phyloP scores from a whole-genome alignment of 179 eudicot species.

The Heliamphora ciliata region DNA sequence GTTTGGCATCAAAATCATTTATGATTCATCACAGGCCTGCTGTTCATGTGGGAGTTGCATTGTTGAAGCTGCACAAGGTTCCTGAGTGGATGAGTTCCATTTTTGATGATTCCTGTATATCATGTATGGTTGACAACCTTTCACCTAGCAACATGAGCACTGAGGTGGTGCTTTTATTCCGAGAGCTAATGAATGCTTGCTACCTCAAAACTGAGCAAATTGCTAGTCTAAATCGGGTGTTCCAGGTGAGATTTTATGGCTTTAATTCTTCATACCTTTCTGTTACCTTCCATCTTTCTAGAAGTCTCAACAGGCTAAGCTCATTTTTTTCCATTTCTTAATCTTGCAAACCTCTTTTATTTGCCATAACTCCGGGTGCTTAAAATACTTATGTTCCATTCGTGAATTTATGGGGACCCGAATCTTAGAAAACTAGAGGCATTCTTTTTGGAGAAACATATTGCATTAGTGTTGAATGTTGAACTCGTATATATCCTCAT shows the following conservation, averaged over 20 bases:
- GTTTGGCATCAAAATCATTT: conserved; percentile 49
- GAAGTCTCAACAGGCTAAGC: background rate
- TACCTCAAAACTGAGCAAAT: conserved; percentile 52
- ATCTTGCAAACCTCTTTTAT: background rate
- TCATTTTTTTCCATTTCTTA: background rate
- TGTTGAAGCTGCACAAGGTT: conserved; percentile 41
- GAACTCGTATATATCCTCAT: conserved; percentile 12
- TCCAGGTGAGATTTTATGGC: conserved; percentile 53
- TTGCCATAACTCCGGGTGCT: background rate
- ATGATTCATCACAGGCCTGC: conserved; percentile 57
- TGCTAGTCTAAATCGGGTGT: conserved; percentile 40
- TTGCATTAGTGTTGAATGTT: background rate
- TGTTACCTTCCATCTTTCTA: background rate
- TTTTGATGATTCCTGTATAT: conserved; percentile 57
- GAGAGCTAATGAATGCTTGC: conserved; percentile 46
- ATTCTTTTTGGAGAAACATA: background rate
- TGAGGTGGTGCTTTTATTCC: conserved; percentile 63
- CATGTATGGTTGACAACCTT: conserved; percentile 52
- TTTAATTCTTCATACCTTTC: background rate
- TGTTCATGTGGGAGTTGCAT: conserved; percentile 50
- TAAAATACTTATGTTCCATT: background rate
- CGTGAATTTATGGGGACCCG: background rate
- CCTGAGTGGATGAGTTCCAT: conserved; percentile 71
- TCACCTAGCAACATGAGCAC: conserved; percentile 42
- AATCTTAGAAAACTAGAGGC: too few species aligned